Base-by-base conservation (phyloP, 768 basidiomycete genomes). In the Phanerodontia chrysosporium region DNA sequence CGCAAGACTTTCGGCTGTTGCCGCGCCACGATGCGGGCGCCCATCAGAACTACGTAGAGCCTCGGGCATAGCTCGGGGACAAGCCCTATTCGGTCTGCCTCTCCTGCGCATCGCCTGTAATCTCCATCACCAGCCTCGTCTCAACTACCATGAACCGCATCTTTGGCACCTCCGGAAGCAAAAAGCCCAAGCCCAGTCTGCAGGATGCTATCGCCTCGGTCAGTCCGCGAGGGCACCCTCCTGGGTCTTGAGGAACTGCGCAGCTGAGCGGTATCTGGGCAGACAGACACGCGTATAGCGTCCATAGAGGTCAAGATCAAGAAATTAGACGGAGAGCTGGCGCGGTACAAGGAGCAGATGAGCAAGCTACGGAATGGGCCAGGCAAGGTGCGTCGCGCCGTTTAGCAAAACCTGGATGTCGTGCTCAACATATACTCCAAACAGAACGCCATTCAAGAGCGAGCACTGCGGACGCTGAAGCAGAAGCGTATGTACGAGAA, bases 401-500 rank as follows among this genome's bases (percentile, higher is more conserved):
- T 18, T 51, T 8, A 49, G 10, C 10, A 45, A 25, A 45, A 12
- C 7, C 22, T 28, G 21, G 21, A 49, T 22, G 14, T 2, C 48
- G 30, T 22, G 28, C 28, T 8, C n/a, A 22, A 18, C 27, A 7
- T 7, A 14, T 35, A 5, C 29, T 39, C 3, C 16, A 6, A 14
- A 27, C 69, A 97, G 95, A 78, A 80, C 61, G 95, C 97, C 2
- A 89, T 98, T 39, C 92, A 96, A 72, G 89, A 95, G 72, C 86
- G 97, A n/a, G 97, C 97, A 1, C 74, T 98, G 58, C 82, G 92
- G 48, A 92, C 91, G 2, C 80, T 99, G 44, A 94, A 93, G 75
- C 97, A 98, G 77, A 98, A 93, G 79, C 82, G 85, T 74, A 87
- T 98, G 92, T 96, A 96, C 75, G 97, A 99, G 71, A 80, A 79